Evolutionary conservation across 345 rosid genomes (phyloP), one percentile per base, ranked within the genome.

Genomic region (Trapa bicornis): DNA sequence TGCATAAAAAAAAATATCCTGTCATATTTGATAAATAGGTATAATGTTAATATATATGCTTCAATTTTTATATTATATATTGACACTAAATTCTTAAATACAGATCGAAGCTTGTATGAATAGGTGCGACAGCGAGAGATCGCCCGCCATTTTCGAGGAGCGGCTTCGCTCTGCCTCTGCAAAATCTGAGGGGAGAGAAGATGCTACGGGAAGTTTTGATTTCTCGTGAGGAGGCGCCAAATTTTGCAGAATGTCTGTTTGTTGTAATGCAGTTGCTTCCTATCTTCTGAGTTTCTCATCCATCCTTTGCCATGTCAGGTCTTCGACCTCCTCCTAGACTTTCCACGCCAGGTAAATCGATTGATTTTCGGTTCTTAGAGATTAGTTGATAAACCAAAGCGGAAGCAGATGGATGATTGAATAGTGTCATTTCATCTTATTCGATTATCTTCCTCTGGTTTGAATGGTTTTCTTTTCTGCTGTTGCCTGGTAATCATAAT

Each of bases 271-370:
- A 3, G 6, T 41, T 8, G 43, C 7, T 8, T 41, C 43, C 60
- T 4, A 4, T 4, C 32, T 54, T 54, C 33, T 54, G 5, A 2
- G n/a, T n/a, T 41, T 8, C 7, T 41, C 7, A 41, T 8, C 43
- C 9, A 6, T 29, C 9, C 3, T 4, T 16, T 6, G 58, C 58
- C 58, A 15, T 53, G 12, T 54, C 54, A n/a, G 50, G 12, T 6
- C 65, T 41, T 17, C 64, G 38, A 47, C 70, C 50, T 67, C 60
- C 41, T 61, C 72, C 64, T 68, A 12, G 37, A 48, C 35, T 37
- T 33, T 36, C 71, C 15, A 6, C 71, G 10, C 7, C 57, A 36
- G 71, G 71, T 68, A 57, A n/a, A 5, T 57, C 13, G 29, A 36
- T 37, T 41, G 33, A 32, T 37, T 43, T 14, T 48, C 29, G n/a